Evolutionary conservation across 768 basidiomycete species (phyloP).

Genomic region (Russula virescens): DNA sequence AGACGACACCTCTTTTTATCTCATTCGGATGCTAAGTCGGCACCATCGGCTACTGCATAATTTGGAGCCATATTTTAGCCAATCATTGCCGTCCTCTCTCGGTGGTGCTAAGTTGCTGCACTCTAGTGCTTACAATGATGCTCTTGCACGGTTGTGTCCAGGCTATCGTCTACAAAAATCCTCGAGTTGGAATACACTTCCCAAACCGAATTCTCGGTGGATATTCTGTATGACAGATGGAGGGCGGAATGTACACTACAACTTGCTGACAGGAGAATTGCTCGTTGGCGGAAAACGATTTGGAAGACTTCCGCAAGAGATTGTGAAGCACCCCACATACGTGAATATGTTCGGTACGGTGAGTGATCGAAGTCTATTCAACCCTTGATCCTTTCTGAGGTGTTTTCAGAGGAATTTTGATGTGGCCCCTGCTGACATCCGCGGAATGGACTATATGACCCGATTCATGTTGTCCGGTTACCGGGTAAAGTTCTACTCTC

Average conservation of each 20-base stretch:
- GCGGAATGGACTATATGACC: slow-evolving; percentile 13
- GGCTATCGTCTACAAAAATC: background rate
- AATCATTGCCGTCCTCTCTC: background rate
- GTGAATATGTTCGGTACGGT: slow-evolving; percentile 34
- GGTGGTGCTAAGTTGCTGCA: background rate
- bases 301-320: slow-evolving; percentile 35
- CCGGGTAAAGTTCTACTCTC: background rate
- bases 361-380: background rate
- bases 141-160: background rate
- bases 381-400: background rate
- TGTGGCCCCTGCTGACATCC: slow-evolving; percentile 6
- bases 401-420: slow-evolving; percentile 3
- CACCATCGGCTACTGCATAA: slow-evolving; percentile 3
- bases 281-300: slow-evolving; percentile 39
- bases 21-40: slow-evolving; percentile 1
- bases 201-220: slow-evolving; percentile 6
- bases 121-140: background rate
- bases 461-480: slow-evolving; percentile 1
- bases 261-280: slow-evolving; percentile 39
- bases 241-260: slow-evolving; percentile 31
- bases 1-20: background rate
- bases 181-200: background rate
- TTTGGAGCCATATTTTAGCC: slow-evolving; percentile 1
- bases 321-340: slow-evolving; percentile 34
- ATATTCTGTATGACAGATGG: background rate